These are phyloP conservation scores for Macaranga tanarius DNA, from an alignment of 441 rosid genomes.

Conservation along the genomic window DNA sequence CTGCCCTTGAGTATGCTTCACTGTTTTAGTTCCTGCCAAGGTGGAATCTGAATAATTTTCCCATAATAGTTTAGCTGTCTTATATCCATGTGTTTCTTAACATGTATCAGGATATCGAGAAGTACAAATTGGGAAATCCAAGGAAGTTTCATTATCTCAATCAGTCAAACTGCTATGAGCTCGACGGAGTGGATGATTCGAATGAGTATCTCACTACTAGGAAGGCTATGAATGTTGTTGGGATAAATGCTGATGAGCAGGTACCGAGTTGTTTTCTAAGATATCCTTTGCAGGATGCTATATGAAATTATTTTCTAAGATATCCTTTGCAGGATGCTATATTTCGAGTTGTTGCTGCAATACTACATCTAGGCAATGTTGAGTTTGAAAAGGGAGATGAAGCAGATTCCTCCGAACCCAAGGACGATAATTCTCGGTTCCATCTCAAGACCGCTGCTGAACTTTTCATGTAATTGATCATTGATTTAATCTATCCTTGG, in stretches of 20 bases:
- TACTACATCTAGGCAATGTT: constrained; percentile 91
- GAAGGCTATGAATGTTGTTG: constrained; percentile 84
- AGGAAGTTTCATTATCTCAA: constrained; percentile 77
- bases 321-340: constrained; percentile 65
- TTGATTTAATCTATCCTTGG: constrained; percentile 4
- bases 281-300: constrained; percentile 60
- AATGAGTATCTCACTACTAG: constrained; percentile 71
- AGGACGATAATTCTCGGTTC: constrained; percentile 69
- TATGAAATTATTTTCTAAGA: constrained; percentile 40
- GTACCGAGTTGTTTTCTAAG: constrained; percentile 44
- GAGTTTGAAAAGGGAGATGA: constrained; percentile 82
- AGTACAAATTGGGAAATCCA: constrained; percentile 65
- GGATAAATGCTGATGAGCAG: constrained; percentile 72
- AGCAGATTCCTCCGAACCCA: constrained; percentile 71
- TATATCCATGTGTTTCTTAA: neutral
- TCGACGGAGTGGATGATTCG: constrained; percentile 67
- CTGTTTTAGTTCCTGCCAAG: neutral
- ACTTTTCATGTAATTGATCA: constrained; percentile 64
- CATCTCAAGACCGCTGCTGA: constrained; percentile 83
- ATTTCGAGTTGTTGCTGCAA: constrained; percentile 91
- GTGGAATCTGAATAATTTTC: neutral
- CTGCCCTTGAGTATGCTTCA: neutral
- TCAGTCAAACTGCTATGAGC: constrained; percentile 61
- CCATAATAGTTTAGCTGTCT: constrained; percentile 5
- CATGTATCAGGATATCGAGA: constrained; percentile 29